Percentiles rank a stretch among this genome's conserved stretches.
Evolutionary conservation across 2,329 filamentous ascomycete genomes (phyloP).

Genomic region (Colletotrichum abscissum): DNA sequence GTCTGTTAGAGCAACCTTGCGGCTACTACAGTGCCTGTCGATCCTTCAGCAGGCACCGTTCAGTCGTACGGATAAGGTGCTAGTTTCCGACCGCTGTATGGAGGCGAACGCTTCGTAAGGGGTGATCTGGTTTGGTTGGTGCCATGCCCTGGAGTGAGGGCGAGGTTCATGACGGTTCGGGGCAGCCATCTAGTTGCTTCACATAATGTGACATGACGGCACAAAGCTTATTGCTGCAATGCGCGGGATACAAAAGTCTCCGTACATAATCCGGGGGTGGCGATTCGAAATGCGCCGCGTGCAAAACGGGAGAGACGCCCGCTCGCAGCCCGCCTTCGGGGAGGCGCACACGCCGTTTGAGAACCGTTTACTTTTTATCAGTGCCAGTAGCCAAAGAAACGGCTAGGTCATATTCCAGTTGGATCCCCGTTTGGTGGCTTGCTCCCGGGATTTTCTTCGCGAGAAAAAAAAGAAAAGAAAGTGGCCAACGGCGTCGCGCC

Average conservation of each 20-base stretch:
- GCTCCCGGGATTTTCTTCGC: slow-evolving; percentile 1
- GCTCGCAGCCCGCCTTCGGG: not conserved
- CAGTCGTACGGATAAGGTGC: not conserved
- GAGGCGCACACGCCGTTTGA: not conserved
- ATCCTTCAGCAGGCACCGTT: not conserved
- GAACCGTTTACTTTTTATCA: not conserved
- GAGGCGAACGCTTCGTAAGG: too few relatives aligned
- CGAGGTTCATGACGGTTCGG: too few relatives aligned
- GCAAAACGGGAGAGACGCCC: too few relatives aligned
- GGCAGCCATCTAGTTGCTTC: not conserved
- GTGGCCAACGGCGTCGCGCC: slow-evolving; percentile 15
- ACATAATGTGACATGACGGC: not conserved
- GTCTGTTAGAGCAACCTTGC: not conserved
- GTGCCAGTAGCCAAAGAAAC: not conserved
- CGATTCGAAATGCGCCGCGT: not conserved
- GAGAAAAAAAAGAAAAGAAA: not conserved
- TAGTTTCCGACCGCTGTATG: too few relatives aligned
- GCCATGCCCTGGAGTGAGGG: too few relatives aligned
- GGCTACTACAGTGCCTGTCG: not conserved
- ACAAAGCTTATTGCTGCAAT: not conserved
- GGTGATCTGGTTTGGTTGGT: too few relatives aligned
- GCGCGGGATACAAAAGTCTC: not conserved
- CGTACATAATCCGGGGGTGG: not conserved
- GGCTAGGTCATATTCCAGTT: not conserved
- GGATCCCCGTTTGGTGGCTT: not conserved